A percentile compares a stretch with the other conserved stretches of the same genome.
phyloP scores from a whole-genome alignment of 1,139 yeast species.

The Saccharomyces hybrid region DNA sequence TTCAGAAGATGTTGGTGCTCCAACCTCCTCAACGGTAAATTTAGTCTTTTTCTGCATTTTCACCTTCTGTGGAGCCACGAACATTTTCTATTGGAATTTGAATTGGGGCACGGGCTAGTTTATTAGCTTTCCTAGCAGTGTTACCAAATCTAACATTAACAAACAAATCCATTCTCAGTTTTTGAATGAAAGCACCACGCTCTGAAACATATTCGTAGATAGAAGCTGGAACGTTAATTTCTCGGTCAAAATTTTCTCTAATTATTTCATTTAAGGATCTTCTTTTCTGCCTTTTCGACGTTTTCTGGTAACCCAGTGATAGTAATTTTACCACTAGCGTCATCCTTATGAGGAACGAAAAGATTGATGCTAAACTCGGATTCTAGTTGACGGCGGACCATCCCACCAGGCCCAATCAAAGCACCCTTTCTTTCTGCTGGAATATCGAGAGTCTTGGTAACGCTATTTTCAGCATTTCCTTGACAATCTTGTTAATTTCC shows the following conservation, averaged over 20 bases:
- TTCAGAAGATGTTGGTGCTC: slow-evolving; percentile 24
- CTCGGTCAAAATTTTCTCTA: slow-evolving; percentile 37
- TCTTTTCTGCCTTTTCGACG: slow-evolving; percentile 49
- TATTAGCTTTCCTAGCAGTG: slow-evolving; percentile 43
- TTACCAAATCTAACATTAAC: slow-evolving; percentile 61
- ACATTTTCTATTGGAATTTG: slow-evolving; percentile 46
- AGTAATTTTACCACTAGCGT: slow-evolving; percentile 37
- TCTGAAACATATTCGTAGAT: slow-evolving; percentile 59
- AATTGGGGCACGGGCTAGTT: slow-evolving; percentile 38
- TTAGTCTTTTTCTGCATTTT: slow-evolving; percentile 37
- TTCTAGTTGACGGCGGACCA: slow-evolving; percentile 66
- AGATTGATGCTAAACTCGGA: slow-evolving; percentile 57
- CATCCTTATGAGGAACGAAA: slow-evolving; percentile 59
- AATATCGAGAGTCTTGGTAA: slow-evolving; percentile 50
- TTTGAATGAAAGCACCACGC: slow-evolving; percentile 58
- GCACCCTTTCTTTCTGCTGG: slow-evolving; percentile 71
- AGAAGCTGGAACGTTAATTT: slow-evolving; percentile 49
- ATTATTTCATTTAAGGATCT: slow-evolving; percentile 45
- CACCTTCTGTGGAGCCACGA: slow-evolving; percentile 33
- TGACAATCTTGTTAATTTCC: slow-evolving; percentile 58
- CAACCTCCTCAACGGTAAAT: slow-evolving; percentile 41
- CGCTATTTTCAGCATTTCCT: slow-evolving; percentile 56
- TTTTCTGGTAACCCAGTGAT: slow-evolving; percentile 58
- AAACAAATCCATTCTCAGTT: slow-evolving; percentile 45
- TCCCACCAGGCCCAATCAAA: slow-evolving; percentile 77